Percentiles rank a stretch among this genome's conserved stretches.
These are phyloP conservation scores for Picea engelmannii DNA, from an alignment of 83 land plant species.

Conservation along the genomic window DNA sequence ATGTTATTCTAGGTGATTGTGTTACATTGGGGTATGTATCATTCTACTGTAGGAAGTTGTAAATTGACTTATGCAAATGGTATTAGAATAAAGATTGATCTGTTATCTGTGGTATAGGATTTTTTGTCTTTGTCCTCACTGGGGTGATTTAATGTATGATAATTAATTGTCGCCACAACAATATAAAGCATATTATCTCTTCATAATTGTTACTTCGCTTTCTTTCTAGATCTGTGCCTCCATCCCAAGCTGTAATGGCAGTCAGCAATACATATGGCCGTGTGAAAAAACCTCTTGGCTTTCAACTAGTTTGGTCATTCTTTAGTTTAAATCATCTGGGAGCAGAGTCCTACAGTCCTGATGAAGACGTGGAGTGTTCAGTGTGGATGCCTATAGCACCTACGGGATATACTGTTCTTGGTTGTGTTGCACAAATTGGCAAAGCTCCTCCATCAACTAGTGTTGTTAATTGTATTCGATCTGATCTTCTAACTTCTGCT, in stretches of 20 bases:
- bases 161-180: neutral
- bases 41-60: neutral
- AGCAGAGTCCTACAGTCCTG: constrained; percentile 10
- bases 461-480: constrained; percentile 78
- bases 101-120: neutral
- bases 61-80: neutral
- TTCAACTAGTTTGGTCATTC: constrained; percentile 66
- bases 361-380: constrained; percentile 59
- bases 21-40: constrained; percentile 78
- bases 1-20: constrained; percentile 91
- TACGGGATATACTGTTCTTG: constrained; percentile 76
- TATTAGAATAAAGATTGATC: constrained; percentile 2
- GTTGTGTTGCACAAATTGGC: constrained; percentile 86
- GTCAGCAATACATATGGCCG: constrained; percentile 84
- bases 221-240: constrained; percentile 82
- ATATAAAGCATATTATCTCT: constrained; percentile 3
- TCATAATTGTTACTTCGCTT: neutral
- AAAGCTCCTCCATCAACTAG: constrained; percentile 68
- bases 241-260: constrained; percentile 91
- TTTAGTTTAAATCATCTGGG: constrained; percentile 27
- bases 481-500: constrained; percentile 87
- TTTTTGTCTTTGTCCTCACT: neutral
- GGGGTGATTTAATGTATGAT: neutral
- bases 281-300: constrained; percentile 79
- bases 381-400: constrained; percentile 95